These are phyloP conservation scores for Fistulinella prunicolor DNA, from an alignment of 768 basidiomycete species.

Conservation along the genomic window DNA sequence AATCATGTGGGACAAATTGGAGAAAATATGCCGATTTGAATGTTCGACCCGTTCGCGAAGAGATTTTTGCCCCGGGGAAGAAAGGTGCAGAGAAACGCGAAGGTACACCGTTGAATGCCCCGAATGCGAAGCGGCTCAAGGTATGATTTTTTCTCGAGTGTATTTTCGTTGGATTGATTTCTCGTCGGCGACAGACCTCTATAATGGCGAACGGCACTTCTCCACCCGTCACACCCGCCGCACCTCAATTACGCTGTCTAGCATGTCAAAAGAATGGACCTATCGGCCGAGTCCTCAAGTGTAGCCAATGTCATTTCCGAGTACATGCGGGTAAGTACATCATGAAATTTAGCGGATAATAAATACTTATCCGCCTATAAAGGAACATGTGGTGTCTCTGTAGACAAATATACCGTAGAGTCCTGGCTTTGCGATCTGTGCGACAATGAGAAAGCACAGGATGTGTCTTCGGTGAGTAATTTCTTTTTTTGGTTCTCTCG, in stretches of 20 bases:
- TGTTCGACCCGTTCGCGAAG: constrained; percentile 69
- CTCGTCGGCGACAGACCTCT: constrained; percentile 18
- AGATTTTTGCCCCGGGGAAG: constrained; percentile 45
- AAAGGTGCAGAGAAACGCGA: constrained; percentile 53
- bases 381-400: constrained; percentile 69
- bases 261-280: constrained; percentile 76
- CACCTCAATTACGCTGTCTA: constrained; percentile 68
- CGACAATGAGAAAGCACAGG: constrained; percentile 74
- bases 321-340: constrained; percentile 65
- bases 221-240: constrained; percentile 51
- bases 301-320: constrained; percentile 74
- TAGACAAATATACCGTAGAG: constrained; percentile 61
- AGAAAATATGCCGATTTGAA: constrained; percentile 91
- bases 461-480: constrained; percentile 71
- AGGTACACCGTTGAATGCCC: constrained; percentile 54
- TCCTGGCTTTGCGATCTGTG: constrained; percentile 89
- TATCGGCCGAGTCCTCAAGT: constrained; percentile 74
- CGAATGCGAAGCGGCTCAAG: constrained; percentile 63
- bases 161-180: neutral
- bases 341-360: neutral
- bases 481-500: neutral
- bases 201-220: constrained; percentile 55
- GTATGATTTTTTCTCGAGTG: constrained; percentile 29
- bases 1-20: constrained; percentile 84
- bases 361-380: constrained; percentile 6